phyloP scores from a whole-genome alignment of 495 filamentous ascomycete species.

The Pseudotulostoma volvatum region DNA sequence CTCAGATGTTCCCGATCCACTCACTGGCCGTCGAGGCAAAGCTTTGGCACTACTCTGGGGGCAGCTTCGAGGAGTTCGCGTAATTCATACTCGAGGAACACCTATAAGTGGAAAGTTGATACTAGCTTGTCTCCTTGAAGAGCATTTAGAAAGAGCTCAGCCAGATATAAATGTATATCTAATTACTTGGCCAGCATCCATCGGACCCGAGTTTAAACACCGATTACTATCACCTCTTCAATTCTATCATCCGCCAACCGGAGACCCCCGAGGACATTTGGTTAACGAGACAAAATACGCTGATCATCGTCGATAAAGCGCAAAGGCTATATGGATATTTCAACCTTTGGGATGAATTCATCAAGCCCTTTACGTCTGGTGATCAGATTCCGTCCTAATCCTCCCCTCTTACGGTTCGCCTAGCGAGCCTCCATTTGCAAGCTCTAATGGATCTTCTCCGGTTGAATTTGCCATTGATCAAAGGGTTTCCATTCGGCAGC shows the following conservation, averaged over 20 bases:
- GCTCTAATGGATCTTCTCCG: no score
- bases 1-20: no score
- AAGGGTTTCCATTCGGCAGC: no score
- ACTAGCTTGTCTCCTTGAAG: conserved; percentile 1
- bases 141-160: neutral
- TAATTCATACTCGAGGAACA: neutral
- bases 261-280: no score
- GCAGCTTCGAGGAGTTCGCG: neutral
- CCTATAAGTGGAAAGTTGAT: conserved; percentile 4
- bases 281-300: conserved; percentile 1
- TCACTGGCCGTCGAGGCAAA: neutral
- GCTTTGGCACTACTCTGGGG: neutral
- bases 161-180: neutral
- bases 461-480: no score
- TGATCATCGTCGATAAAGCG: conserved; percentile 10
- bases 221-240: neutral
- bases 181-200: neutral
- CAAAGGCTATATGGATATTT: conserved; percentile 9
- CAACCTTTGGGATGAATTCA: conserved; percentile 6
- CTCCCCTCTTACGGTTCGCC: no score
- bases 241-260: neutral
- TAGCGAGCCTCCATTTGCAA: no score
- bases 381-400: neutral
- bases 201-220: neutral
- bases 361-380: conserved; percentile 2